These are phyloP conservation scores for Paecilomyces sp. DNA, from an alignment of 2,329 filamentous ascomycete genomes.

Conservation along the genomic window DNA sequence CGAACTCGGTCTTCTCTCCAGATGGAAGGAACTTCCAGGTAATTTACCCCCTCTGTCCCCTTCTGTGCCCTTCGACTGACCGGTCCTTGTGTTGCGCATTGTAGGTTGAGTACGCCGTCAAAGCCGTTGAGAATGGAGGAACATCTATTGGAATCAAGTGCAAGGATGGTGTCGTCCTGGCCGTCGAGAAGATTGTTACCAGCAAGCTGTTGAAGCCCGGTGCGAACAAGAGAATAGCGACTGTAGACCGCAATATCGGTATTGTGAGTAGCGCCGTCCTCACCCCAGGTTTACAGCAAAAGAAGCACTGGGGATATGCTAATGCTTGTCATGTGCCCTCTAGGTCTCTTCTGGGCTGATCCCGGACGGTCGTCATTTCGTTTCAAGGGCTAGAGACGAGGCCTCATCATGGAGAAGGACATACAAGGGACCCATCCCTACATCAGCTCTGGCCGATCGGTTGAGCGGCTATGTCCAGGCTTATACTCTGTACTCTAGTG, in stretches of 20 bases:
- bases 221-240: constrained; percentile 95
- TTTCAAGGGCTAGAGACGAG: constrained; percentile 90
- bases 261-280: constrained; percentile 57
- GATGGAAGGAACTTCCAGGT: constrained; percentile 99
- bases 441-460: constrained; percentile 77
- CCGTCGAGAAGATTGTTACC: constrained; percentile 90
- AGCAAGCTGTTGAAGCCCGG: constrained; percentile 93
- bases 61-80: neutral
- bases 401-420: constrained; percentile 81
- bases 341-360: constrained; percentile 91
- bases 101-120: constrained; percentile 87
- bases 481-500: constrained; percentile 94
- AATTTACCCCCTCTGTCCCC: constrained; percentile 5
- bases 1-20: constrained; percentile 98
- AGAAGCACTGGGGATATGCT: neutral
- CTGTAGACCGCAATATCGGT: constrained; percentile 87
- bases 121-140: constrained; percentile 96
- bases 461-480: constrained; percentile 96
- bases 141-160: constrained; percentile 94
- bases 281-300: neutral
- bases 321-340: neutral
- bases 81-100: neutral
- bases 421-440: constrained; percentile 92
- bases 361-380: constrained; percentile 91
- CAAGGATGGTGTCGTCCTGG: constrained; percentile 94